Base-by-base conservation (phyloP, 768 basidiomycete species). In the Mycena vitilis region DNA sequence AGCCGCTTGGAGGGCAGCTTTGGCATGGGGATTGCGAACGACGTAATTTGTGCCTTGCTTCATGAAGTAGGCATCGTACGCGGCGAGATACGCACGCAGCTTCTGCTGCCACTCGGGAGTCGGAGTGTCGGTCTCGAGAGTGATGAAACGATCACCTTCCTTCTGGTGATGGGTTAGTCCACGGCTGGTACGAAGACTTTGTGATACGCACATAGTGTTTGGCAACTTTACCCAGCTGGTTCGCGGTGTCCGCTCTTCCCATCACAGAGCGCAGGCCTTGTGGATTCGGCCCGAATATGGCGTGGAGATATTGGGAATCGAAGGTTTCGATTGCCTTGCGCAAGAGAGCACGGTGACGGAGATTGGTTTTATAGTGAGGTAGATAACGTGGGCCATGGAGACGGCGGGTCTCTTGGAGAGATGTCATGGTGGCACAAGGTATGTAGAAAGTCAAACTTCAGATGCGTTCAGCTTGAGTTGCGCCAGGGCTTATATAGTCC, bases 281-380 rank as follows among this genome's bases (percentile, higher is more conserved):
- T 48, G 9, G 55, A 30, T 30, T n/a, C 36, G 30, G 20, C 13
- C 23, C 36, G 4, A 65, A 49, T 3, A 16, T 47, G 15, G 30
- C n/a, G 0, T 6, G 25, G 9, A 34, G 18, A 30, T 30, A 30
- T 30, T 5, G 30, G 30, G 30, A 30, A 30, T 30, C 30, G 42
- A 36, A 66, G 2, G 56, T 22, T 49, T 68, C 61, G 48, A 63
- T 45, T 18, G 49, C 48, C 40, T 68, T 68, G 38, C 61, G 61
- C 30, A 68, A 36, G 7, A 63, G 2, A 47, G 56, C 54, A 12
- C 56, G 15, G 55, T 63, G 55, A 40, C 67, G 56, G 22, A 55
- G 48, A 38, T 58, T 68, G 2, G 49, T 34, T 12, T 44, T 40
- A 9, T 2, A 22, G 0, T 20, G 30, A 25, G 66, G 66, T 6